These are phyloP conservation scores for Lepidium sativum DNA, from an alignment of 345 rosid genomes.

Conservation along the genomic window DNA sequence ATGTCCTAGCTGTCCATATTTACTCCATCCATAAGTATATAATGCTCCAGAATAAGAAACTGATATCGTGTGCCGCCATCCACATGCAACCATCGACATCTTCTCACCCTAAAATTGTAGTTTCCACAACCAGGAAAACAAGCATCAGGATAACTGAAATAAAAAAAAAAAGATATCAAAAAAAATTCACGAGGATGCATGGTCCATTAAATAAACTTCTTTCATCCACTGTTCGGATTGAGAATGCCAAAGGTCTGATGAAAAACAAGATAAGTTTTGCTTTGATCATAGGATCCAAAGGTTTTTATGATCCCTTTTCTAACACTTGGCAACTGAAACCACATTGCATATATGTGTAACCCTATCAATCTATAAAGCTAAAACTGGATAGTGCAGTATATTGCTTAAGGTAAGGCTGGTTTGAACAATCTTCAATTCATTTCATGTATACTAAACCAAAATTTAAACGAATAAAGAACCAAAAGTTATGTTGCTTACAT, in stretches of 20 bases:
- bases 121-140: constrained; percentile 13
- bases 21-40: constrained; percentile 95
- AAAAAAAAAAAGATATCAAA: background rate
- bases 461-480: background rate
- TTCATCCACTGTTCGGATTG: background rate
- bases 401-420: background rate
- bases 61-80: constrained; percentile 95
- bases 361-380: background rate
- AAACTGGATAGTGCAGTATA: background rate
- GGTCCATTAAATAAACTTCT: background rate
- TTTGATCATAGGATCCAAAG: background rate
- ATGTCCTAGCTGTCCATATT: constrained; percentile 97
- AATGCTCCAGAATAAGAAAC: constrained; percentile 70
- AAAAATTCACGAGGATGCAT: background rate
- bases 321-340: background rate
- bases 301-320: background rate
- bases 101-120: constrained; percentile 57
- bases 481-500: constrained; percentile 51
- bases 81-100: constrained; percentile 89
- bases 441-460: background rate
- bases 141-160: background rate
- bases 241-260: background rate
- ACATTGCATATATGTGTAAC: background rate
- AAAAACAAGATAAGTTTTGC: background rate
- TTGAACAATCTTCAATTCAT: background rate